Conservation (phyloP, 495 filamentous ascomycete species). For the Geoglossum glabrum region DNA sequence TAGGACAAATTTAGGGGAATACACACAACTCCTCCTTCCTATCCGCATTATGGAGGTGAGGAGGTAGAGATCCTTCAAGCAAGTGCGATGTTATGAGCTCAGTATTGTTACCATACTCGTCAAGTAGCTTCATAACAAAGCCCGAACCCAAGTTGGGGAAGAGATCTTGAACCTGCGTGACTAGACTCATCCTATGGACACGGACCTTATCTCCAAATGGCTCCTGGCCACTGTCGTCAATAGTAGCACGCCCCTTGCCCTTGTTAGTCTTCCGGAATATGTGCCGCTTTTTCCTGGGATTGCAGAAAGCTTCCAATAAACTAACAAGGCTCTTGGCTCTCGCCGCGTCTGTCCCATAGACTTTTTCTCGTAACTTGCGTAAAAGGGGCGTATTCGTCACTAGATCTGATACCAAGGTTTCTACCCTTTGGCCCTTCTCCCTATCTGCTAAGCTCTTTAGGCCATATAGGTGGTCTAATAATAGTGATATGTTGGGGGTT, state of each 20-base stretch:
- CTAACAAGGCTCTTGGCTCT: constrained; percentile 38
- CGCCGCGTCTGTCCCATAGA: constrained; percentile 14
- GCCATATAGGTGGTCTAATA: constrained; percentile 66
- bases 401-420: constrained; percentile 38
- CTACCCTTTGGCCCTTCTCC: background rate
- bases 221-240: constrained; percentile 11
- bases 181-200: constrained; percentile 60
- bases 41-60: constrained; percentile 34
- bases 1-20: background rate
- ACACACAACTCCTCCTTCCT: constrained; percentile 32
- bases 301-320: constrained; percentile 29
- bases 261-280: constrained; percentile 33
- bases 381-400: constrained; percentile 37
- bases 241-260: constrained; percentile 38
- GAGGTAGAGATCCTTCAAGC: constrained; percentile 60
- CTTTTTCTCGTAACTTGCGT: constrained; percentile 18
- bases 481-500: constrained; percentile 43
- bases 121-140: constrained; percentile 60
- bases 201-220: constrained; percentile 34
- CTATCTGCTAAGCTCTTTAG: constrained; percentile 45
- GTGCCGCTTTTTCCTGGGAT: constrained; percentile 28
- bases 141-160: constrained; percentile 77
- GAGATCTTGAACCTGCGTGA: constrained; percentile 76
- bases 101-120: constrained; percentile 54
- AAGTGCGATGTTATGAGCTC: constrained; percentile 69